phyloP scores from a whole-genome alignment of 352 stramenopile genomes.

The Phytophthora sp. region DNA sequence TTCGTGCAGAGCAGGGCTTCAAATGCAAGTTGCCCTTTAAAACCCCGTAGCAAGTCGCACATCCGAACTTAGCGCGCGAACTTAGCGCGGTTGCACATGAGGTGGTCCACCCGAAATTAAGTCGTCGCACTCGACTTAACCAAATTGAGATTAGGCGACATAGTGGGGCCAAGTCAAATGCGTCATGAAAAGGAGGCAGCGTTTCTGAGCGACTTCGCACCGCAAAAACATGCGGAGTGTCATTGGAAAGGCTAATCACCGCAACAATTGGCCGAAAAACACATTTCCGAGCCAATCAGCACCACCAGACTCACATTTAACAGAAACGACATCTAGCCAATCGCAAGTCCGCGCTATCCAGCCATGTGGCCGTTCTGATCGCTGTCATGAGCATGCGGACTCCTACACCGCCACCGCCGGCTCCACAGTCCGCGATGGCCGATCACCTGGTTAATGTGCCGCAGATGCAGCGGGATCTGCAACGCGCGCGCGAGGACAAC shows the following conservation, averaged over 20 bases:
- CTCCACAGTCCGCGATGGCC: constrained; percentile 17
- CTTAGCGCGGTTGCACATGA: constrained; percentile 8
- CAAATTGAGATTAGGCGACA: neutral
- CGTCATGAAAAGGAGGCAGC: constrained; percentile 12
- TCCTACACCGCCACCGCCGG: neutral
- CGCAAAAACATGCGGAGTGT: constrained; percentile 27
- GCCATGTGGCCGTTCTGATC: constrained; percentile 16
- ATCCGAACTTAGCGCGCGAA: constrained; percentile 17
- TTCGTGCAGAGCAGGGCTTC: constrained; percentile 14
- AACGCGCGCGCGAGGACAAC: constrained; percentile 39
- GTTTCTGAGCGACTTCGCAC: constrained; percentile 12
- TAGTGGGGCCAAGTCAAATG: constrained; percentile 6
- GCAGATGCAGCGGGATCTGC: constrained; percentile 40
- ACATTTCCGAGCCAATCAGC: too few species aligned
- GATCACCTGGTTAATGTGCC: constrained; percentile 32
- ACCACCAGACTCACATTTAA: too few species aligned
- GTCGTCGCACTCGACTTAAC: neutral
- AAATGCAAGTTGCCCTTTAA: constrained; percentile 18
- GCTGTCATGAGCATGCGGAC: constrained; percentile 21
- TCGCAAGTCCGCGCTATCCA: neutral
- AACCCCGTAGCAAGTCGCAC: constrained; percentile 36
- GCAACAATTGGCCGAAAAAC: neutral
- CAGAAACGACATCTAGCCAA: constrained; percentile 1
- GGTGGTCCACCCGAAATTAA: constrained; percentile 13
- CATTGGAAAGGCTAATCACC: neutral